Percentiles rank a stretch among this genome's conserved stretches.
phyloP scores from a whole-genome alignment of 768 basidiomycete species.

The Lactifluus echinatus region DNA sequence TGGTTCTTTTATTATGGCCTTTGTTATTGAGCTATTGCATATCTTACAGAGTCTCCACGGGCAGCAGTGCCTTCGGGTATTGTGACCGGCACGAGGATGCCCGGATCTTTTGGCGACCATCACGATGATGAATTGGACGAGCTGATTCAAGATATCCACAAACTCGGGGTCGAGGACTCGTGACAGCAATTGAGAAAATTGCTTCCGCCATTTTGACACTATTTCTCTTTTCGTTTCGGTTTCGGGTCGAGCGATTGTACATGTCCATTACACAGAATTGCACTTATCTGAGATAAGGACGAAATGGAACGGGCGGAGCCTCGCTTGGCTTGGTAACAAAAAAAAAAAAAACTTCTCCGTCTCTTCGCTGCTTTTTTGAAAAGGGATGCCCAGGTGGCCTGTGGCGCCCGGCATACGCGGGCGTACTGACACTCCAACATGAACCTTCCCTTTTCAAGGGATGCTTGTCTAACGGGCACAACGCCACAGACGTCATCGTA shows the following conservation, averaged over 20 bases:
- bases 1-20: not conserved
- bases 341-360: not conserved
- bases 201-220: not conserved
- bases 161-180: not conserved
- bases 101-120: conserved; percentile 6
- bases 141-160: not conserved
- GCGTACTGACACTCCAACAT: too few species aligned
- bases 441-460: too few species aligned
- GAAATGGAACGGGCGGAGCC: not conserved
- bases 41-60: not conserved
- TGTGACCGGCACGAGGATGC: not conserved
- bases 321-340: not conserved
- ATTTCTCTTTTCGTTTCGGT: not conserved
- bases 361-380: not conserved
- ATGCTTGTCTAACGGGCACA: too few species aligned
- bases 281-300: not conserved
- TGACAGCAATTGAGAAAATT: not conserved
- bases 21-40: not conserved
- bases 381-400: too few species aligned
- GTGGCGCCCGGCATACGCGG: too few species aligned
- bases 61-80: not conserved
- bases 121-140: not conserved
- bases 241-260: not conserved
- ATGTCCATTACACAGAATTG: not conserved
- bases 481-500: too few species aligned